Base-by-base conservation (phyloP, 805 yeast genomes). In the Komagataella populi region DNA sequence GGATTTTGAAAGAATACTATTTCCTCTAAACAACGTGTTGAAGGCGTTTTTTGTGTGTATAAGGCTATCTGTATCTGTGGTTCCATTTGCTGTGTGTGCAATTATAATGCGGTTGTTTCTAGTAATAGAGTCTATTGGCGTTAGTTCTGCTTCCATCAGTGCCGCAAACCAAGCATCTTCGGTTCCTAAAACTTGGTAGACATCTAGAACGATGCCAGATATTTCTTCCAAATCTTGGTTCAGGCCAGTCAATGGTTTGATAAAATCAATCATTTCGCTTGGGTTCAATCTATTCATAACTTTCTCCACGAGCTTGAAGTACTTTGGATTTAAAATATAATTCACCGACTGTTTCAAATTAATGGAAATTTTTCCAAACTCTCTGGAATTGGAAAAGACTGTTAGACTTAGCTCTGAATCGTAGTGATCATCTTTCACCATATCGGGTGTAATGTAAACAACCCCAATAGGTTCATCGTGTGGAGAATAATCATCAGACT, bases 21-120 rank as follows among this genome's bases (percentile, higher is more conserved):
- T 85, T 0, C 96, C 96, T 57, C 99, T 73, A 60, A 91, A 91
- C 14, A 87, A 62, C 0, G 87, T 75, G 55, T 78, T 82, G 55
- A 77, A 74, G 3, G 80, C 64, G 55, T 77, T 76, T 49, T 62
- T 66, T 8, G 39, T 30, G 14, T 30, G 39, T 30, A 30, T 30
- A 30, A 30, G 39, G 46, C 70, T 65, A 10, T 57, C 58, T 49
- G 62, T 61, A 49, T 69, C 65, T n/a, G 59, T 57, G 18, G 54
- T 18, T 23, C 58, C 55, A 7, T 46, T 55, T 1, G 56, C 50
- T 51, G 59, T 62, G 50, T 55, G 58, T 1, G 58, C 44, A 36
- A 60, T 54, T 4, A 20, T 48, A n/a, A 62, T 60, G 51, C 74
- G 67, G 53, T 70, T 68, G 49, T 70, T 72, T 45, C 77, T 59